A percentile compares a stretch with the other conserved stretches of the same genome.
phyloP scores from a whole-genome alignment of 176 grass and related monocot genomes.

The Carex pumila region DNA sequence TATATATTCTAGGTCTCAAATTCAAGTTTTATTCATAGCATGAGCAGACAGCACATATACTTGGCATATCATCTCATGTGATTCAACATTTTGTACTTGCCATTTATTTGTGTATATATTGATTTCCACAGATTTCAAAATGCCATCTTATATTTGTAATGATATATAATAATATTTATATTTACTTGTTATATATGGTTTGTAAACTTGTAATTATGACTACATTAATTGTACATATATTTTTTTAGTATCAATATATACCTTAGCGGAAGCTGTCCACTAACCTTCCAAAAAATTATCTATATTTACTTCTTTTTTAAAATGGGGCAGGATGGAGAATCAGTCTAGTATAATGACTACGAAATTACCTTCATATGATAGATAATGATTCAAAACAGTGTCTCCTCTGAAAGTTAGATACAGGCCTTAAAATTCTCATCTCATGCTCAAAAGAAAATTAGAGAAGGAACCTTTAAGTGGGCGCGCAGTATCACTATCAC shows the following conservation, averaged over 20 bases:
- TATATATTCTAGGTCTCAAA: neutral
- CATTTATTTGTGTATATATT: neutral
- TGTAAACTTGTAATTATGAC: no score
- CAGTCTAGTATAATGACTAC: neutral
- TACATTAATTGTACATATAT: no score
- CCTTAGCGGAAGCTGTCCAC: no score
- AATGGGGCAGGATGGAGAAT: neutral
- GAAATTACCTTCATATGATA: neutral
- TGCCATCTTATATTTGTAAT: neutral
- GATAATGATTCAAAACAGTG: neutral
- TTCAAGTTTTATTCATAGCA: neutral
- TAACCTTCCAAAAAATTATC: no score
- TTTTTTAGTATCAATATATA: no score
- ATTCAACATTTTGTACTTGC: neutral
- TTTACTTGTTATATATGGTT: no score
- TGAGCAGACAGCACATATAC: neutral
- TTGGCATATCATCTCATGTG: neutral
- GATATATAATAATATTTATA: neutral
- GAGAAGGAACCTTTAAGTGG: neutral
- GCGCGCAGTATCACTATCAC: neutral
- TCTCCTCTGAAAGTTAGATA: neutral
- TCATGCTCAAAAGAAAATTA: neutral
- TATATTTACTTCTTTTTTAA: no score
- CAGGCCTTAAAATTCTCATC: neutral
- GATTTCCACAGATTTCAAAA: neutral